Conservation (phyloP, 257 asterid species). For the Coffea canephora region DNA sequence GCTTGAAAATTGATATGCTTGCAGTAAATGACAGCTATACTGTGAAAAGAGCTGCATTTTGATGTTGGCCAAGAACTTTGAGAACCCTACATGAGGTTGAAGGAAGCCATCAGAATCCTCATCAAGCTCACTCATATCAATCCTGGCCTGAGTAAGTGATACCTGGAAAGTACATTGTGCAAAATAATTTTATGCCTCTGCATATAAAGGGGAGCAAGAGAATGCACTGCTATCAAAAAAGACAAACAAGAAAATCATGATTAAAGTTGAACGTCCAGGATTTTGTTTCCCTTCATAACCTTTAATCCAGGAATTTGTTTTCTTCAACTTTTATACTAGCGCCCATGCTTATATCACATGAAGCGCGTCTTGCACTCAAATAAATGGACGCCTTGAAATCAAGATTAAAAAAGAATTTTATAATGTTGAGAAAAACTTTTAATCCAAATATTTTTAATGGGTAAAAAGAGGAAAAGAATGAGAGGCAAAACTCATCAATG, state of each 20-base stretch:
- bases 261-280: no score
- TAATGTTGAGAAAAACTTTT: neutral
- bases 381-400: neutral
- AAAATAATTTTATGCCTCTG: conserved; percentile 1
- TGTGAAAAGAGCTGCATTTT: neutral
- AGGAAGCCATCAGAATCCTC: conserved; percentile 99
- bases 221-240: neutral
- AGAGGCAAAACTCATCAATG: neutral
- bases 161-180: conserved; percentile 54
- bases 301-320: no score
- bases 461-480: neutral
- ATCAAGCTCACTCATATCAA: conserved; percentile 99
- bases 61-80: conserved; percentile 23
- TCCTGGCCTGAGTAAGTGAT: conserved; percentile 97
- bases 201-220: neutral
- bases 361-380: neutral
- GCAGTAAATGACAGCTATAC: neutral
- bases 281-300: no score
- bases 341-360: neutral
- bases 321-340: no score
- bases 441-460: neutral
- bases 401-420: neutral
- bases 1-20: neutral
- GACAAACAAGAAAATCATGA: neutral
- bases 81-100: conserved; percentile 78